Percentiles rank a stretch among this genome's conserved stretches.
phyloP scores from a whole-genome alignment of 352 stramenopile species.

The Globisporangium recalcitrans region DNA sequence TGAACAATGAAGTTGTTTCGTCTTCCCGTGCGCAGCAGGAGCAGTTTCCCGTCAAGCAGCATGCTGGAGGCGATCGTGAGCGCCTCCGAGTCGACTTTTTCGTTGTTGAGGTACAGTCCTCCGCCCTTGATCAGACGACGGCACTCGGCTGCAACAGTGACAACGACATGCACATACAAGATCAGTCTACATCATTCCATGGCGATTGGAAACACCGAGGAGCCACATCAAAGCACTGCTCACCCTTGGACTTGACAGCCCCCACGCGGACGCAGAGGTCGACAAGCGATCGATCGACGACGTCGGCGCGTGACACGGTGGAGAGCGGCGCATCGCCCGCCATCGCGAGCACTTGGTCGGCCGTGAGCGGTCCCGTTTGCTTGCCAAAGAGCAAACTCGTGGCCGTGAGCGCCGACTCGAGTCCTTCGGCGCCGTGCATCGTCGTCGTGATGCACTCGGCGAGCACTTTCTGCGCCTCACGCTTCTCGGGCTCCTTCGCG shows the following conservation, averaged over 20 bases:
- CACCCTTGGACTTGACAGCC: conserved; percentile 90
- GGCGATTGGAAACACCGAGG: neutral
- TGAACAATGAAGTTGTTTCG: conserved; percentile 82
- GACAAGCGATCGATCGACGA: conserved; percentile 75
- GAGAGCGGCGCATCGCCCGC: conserved; percentile 57
- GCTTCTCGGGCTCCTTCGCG: conserved; percentile 71
- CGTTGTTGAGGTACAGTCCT: conserved; percentile 92
- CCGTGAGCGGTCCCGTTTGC: conserved; percentile 47
- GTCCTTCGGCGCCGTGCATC: conserved; percentile 90
- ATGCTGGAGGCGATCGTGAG: conserved; percentile 31
- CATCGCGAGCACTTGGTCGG: conserved; percentile 62
- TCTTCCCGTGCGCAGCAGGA: conserved; percentile 67
- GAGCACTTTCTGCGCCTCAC: conserved; percentile 61
- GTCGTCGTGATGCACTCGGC: conserved; percentile 86
- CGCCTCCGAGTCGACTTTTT: conserved; percentile 56
- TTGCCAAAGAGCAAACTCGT: conserved; percentile 73
- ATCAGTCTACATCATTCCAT: neutral
- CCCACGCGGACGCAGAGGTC: conserved; percentile 89
- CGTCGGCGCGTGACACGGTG: conserved; percentile 35
- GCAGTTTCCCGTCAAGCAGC: conserved; percentile 58
- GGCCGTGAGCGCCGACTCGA: conserved; percentile 50
- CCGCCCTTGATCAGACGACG: conserved; percentile 94
- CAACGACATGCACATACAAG: neutral
- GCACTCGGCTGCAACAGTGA: conserved; percentile 84
- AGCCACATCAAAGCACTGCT: neutral